Conservation (phyloP, 805 yeast genomes). For the Pichia heedii region DNA sequence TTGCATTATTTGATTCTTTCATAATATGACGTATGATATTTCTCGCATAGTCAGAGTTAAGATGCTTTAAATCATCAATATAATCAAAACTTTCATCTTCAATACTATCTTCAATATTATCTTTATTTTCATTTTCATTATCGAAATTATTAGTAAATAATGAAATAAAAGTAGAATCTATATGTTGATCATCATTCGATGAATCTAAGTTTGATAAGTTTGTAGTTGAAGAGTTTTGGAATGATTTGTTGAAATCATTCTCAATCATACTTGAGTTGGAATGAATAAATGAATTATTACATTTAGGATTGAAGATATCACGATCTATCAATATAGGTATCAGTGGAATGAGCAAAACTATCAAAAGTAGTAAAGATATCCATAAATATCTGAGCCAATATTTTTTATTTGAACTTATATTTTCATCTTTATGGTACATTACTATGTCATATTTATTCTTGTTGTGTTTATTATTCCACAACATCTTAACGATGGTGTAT, state of each 20-base stretch:
- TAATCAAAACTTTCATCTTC: too few species aligned
- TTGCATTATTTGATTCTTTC: constrained; percentile 19
- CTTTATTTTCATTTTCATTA: neutral
- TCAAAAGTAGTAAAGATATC: too few species aligned
- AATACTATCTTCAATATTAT: neutral
- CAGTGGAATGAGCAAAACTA: too few species aligned
- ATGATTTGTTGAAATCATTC: neutral
- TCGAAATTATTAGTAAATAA: too few species aligned
- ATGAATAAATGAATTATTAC: neutral
- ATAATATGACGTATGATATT: constrained; percentile 19
- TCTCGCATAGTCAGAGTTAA: constrained; percentile 7
- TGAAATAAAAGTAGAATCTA: neutral
- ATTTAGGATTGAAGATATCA: neutral
- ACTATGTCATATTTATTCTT: too few species aligned
- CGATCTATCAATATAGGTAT: too few species aligned
- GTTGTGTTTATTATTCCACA: too few species aligned
- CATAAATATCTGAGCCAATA: neutral
- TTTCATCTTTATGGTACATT: too few species aligned
- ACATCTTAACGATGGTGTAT: too few species aligned
- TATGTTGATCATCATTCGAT: neutral
- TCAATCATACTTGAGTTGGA: neutral
- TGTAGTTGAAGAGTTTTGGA: too few species aligned
- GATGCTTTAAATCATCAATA: neutral
- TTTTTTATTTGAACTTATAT: neutral
- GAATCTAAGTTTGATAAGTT: neutral